A percentile compares a stretch with the other conserved stretches of the same genome.
phyloP scores from a whole-genome alignment of 2,329 filamentous ascomycete genomes.

The Verticillium klebahnii region DNA sequence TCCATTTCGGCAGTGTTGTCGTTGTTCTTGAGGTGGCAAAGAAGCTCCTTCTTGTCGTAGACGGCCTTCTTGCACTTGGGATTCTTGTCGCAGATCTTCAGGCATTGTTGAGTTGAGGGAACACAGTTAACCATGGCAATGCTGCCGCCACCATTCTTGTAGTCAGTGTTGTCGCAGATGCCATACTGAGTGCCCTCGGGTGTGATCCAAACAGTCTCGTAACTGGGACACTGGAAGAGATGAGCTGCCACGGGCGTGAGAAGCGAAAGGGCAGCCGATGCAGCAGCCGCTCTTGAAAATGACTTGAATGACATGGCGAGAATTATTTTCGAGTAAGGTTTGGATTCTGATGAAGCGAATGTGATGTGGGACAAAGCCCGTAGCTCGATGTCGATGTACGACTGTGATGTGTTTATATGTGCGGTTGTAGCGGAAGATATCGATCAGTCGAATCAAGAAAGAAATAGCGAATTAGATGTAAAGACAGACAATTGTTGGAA shows the following conservation, averaged over 20 bases:
- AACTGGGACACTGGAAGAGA: conserved; percentile 9
- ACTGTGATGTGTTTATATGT: not conserved
- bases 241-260: conserved; percentile 7
- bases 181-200: conserved; percentile 10
- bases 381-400: not conserved
- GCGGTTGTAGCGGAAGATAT: not conserved
- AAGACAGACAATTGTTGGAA: not conserved
- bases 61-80: conserved; percentile 9
- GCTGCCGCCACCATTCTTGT: conserved; percentile 7
- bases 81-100: conserved; percentile 9
- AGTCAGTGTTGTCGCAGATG: conserved; percentile 11
- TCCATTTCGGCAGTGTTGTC: conserved; percentile 7
- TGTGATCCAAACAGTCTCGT: conserved; percentile 6
- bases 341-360: not conserved
- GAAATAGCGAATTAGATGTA: not conserved
- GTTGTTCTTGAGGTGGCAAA: conserved; percentile 12
- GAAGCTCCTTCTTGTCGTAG: conserved; percentile 8
- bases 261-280: conserved; percentile 6
- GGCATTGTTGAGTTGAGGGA: conserved; percentile 5
- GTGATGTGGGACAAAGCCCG: not conserved
- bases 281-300: conserved; percentile 1
- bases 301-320: not conserved
- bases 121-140: conserved; percentile 6
- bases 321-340: not conserved
- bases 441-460: not conserved